A percentile compares a stretch with the other conserved stretches of the same genome.
These are phyloP conservation scores for Colletotrichum sp. DNA, from an alignment of 2,329 filamentous ascomycete species.

Conservation along the genomic window DNA sequence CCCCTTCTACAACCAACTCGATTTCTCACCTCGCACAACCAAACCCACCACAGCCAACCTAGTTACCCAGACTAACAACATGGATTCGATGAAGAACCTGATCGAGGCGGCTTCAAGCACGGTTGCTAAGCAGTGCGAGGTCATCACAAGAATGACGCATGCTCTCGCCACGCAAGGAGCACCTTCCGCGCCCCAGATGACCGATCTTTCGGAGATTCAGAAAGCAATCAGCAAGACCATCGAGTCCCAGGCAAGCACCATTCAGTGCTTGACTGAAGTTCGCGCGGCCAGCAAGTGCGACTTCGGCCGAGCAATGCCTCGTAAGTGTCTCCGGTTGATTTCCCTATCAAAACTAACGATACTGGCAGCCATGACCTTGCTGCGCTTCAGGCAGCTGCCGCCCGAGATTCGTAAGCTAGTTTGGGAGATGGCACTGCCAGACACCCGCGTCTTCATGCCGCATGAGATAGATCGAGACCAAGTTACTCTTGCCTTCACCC, in stretches of 20 bases:
- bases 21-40: background rate
- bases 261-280: accelerated
- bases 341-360: background rate
- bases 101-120: background rate
- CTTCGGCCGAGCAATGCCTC: background rate
- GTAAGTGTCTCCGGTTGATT: background rate
- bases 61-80: background rate
- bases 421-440: slow-evolving; percentile 1
- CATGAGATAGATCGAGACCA: background rate
- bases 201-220: background rate
- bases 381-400: background rate
- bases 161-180: background rate
- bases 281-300: background rate
- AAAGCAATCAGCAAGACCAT: background rate
- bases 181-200: background rate
- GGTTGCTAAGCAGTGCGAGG: background rate
- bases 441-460: slow-evolving; percentile 26
- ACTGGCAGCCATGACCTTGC: background rate
- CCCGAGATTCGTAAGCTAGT: background rate
- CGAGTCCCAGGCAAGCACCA: background rate
- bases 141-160: background rate
- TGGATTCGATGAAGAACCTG: background rate
- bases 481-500: no score
- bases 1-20: background rate
- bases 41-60: background rate